Evolutionary conservation across 257 asterid genomes (phyloP).

Genomic region (Plantago elongata): DNA sequence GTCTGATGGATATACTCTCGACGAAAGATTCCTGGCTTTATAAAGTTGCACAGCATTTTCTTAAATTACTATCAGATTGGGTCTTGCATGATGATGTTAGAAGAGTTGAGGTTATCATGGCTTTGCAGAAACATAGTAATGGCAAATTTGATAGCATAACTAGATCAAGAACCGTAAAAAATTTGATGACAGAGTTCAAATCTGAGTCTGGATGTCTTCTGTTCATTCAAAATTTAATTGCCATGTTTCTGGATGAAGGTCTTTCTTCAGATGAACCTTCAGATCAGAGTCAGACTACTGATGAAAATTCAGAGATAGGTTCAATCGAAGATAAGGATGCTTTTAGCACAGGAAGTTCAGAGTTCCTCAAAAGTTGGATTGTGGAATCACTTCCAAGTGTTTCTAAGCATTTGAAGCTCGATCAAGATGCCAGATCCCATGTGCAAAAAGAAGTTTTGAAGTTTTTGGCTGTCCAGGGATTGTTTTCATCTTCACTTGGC

Average conservation of each 20-base stretch:
- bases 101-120: slow-evolving; percentile 80
- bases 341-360: slow-evolving; percentile 50
- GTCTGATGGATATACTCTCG: slow-evolving; percentile 83
- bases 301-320: slow-evolving; percentile 92
- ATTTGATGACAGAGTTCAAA: slow-evolving; percentile 69
- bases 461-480: slow-evolving; percentile 96
- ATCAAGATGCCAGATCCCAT: slow-evolving; percentile 57
- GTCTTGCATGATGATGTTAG: slow-evolving; percentile 59
- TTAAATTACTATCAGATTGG: slow-evolving; percentile 75
- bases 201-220: slow-evolving; percentile 73
- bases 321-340: slow-evolving; percentile 73
- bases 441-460: slow-evolving; percentile 80
- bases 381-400: slow-evolving; percentile 76
- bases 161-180: slow-evolving; percentile 71
- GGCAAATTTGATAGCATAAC: slow-evolving; percentile 82
- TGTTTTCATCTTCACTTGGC: slow-evolving; percentile 86
- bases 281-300: slow-evolving; percentile 97
- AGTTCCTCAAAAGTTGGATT: slow-evolving; percentile 77
- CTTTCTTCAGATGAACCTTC: slow-evolving; percentile 86
- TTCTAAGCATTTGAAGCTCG: slow-evolving; percentile 65
- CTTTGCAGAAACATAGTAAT: slow-evolving; percentile 84
- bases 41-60: slow-evolving; percentile 76
- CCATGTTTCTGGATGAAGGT: slow-evolving; percentile 85
- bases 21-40: slow-evolving; percentile 82
- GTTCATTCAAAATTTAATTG: slow-evolving; percentile 58